Evolutionary conservation across 2,329 filamentous ascomycete species (phyloP).

Genomic region (Arthrobotrys musiformis): DNA sequence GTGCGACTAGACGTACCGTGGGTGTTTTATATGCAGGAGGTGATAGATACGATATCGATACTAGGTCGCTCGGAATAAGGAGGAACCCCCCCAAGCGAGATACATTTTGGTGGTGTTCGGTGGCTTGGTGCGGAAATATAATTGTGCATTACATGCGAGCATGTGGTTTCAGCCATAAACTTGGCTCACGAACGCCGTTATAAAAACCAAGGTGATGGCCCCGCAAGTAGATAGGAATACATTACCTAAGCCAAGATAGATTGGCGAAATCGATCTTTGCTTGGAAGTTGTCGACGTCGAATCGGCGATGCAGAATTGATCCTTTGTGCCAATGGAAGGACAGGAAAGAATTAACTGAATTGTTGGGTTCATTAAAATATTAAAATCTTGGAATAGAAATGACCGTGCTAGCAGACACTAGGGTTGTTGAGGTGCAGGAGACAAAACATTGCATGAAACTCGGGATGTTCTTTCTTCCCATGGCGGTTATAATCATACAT

Average conservation of each 20-base stretch:
- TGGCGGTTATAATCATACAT: slow-evolving; percentile 3
- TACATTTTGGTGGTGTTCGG: neutral
- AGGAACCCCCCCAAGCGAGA: neutral
- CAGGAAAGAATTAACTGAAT: neutral
- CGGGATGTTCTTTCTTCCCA: neutral
- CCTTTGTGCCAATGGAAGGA: slow-evolving; percentile 1
- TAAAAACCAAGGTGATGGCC: neutral
- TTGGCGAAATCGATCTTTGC: neutral
- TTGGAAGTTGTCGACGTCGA: neutral
- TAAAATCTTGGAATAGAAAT: neutral
- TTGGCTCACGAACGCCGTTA: neutral
- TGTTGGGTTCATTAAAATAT: slow-evolving; percentile 5
- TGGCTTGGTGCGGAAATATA: slow-evolving; percentile 13
- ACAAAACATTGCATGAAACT: slow-evolving; percentile 33
- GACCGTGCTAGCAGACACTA: neutral
- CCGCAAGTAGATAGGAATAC: neutral
- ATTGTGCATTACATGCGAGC: slow-evolving; percentile 10
- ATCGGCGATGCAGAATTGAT: slow-evolving; percentile 24
- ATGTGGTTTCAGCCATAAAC: slow-evolving; percentile 10
- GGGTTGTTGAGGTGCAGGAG: slow-evolving; percentile 22
- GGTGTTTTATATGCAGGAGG: neutral
- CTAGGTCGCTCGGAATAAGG: neutral
- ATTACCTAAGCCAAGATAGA: slow-evolving; percentile 39
- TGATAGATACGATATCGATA: too few species aligned
- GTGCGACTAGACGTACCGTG: neutral